Evolutionary conservation across 306 rosid species (phyloP).

Genomic region (Sophora flavescens): DNA sequence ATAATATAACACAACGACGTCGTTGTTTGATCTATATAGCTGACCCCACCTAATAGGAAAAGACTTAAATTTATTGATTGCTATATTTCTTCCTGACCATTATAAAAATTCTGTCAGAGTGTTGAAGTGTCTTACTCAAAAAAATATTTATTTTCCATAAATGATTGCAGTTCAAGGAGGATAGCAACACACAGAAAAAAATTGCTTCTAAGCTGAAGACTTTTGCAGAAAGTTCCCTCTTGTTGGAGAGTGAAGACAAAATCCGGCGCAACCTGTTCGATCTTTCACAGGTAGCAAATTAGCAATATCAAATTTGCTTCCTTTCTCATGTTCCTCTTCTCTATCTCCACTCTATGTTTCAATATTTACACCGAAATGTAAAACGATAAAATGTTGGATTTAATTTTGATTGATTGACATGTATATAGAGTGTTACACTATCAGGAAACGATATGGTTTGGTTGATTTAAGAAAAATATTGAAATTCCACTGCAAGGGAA

Average conservation of each 20-base stretch:
- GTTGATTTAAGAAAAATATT: background rate
- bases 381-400: constrained; percentile 10
- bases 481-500: constrained; percentile 26
- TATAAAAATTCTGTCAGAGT: constrained; percentile 28
- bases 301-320: constrained; percentile 30
- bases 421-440: constrained; percentile 12
- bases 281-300: constrained; percentile 83
- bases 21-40: background rate
- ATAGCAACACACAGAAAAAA: constrained; percentile 86
- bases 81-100: background rate
- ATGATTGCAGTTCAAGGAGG: constrained; percentile 83
- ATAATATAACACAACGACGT: background rate
- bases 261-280: constrained; percentile 74
- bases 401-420: constrained; percentile 34
- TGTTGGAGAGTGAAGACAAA: constrained; percentile 68
- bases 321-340: constrained; percentile 16
- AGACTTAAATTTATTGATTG: background rate
- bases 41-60: background rate
- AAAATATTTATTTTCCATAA: constrained; percentile 19
- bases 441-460: constrained; percentile 12
- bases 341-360: background rate
- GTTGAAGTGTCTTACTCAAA: constrained; percentile 21
- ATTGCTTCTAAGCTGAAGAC: constrained; percentile 83
- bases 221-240: constrained; percentile 59
- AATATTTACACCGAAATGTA: constrained; percentile 33